Evolutionary conservation across 768 basidiomycete genomes (phyloP), one percentile per base, ranked within the genome.

Genomic region (Tephrocybe sp.): DNA sequence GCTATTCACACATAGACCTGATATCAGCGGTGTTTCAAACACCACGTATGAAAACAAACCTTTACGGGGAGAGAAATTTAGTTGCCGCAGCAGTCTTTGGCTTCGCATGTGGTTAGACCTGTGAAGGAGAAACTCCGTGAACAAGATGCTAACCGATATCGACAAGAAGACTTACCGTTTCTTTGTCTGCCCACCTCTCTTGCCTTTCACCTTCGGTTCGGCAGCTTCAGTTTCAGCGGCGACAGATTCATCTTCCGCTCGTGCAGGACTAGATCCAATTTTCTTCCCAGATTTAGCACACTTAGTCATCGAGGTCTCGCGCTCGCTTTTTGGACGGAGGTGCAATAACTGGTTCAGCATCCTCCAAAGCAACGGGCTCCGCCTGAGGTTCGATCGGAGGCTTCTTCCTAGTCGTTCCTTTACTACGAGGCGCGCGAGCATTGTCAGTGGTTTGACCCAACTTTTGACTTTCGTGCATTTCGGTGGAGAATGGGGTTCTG

Each of bases 311-410:
- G 5, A 49, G 38, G 12, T 44, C 48, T 35, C 52, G 49, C 6
- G 45, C 16, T n/a, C 52, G 52, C 19, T 57, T 57, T 20, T 39
- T 57, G 5, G 46, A 41, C 8, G 22, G 10, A 22, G 44, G 9
- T 3, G 17, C 12, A 22, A 8, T 12, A 12, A 32, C 19, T 10
- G 10, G 22, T 4, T 7, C 26, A 26, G 3, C 26, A 3, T 4
- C 12, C 5, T 23, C 16, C n/a, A 38, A 6, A 45, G 36, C 5
- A 17, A 20, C 6, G 7, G 12, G 20, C 0, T 20, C 26, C 31
- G 13, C 17, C 4, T 31, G n/a, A 4, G 16, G 10, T n/a, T 36
- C 5, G 13, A 1, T 22, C 13, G 6, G 2, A 17, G 22, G 17
- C 22, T 46, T 45, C 33, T n/a, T 17, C 30, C 45, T 31, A 32